These are phyloP conservation scores for Rostrohypoxylon terebratum DNA, from an alignment of 495 filamentous ascomycete species.

Conservation along the genomic window DNA sequence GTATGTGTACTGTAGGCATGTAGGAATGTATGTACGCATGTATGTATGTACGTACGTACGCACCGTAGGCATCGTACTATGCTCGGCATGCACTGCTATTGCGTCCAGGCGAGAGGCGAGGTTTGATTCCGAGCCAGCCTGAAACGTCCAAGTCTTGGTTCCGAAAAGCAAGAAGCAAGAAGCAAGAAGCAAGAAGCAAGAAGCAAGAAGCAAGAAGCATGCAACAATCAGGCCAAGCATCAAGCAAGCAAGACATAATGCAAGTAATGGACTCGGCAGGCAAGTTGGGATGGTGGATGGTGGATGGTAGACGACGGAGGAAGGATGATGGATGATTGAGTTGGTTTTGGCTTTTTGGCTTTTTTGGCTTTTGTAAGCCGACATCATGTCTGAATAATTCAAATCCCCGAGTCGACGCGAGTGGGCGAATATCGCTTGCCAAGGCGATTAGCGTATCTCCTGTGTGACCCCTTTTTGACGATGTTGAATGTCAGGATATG, in stretches of 20 bases:
- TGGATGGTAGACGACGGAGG: no score
- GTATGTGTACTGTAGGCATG: not conserved
- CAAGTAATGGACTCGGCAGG: not conserved
- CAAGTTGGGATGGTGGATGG: no score
- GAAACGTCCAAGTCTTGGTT: conserved; percentile 19
- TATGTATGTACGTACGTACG: not conserved
- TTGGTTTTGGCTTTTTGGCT: not conserved
- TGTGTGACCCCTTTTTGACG: not conserved
- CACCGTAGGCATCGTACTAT: not conserved
- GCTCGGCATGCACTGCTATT: conserved; percentile 1
- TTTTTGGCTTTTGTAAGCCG: conserved; percentile 5
- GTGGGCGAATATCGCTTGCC: conserved; percentile 10
- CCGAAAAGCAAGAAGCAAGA: conserved; percentile 15
- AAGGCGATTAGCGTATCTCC: conserved; percentile 10
- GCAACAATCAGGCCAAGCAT: not conserved
- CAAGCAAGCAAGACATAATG: conserved; percentile 1
- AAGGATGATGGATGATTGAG: no score
- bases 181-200: not conserved
- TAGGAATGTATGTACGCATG: not conserved
- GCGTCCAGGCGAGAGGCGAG: conserved; percentile 8
- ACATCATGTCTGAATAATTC: not conserved
- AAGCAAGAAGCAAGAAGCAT: conserved; percentile 3
- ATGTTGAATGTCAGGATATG: not conserved
- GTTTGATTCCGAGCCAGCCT: conserved; percentile 9
- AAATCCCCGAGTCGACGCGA: not conserved